Percentiles rank a stretch among this genome's conserved stretches.
These are phyloP conservation scores for Globisporangium orthogonon DNA, from an alignment of 352 stramenopile species.

Conservation along the genomic window DNA sequence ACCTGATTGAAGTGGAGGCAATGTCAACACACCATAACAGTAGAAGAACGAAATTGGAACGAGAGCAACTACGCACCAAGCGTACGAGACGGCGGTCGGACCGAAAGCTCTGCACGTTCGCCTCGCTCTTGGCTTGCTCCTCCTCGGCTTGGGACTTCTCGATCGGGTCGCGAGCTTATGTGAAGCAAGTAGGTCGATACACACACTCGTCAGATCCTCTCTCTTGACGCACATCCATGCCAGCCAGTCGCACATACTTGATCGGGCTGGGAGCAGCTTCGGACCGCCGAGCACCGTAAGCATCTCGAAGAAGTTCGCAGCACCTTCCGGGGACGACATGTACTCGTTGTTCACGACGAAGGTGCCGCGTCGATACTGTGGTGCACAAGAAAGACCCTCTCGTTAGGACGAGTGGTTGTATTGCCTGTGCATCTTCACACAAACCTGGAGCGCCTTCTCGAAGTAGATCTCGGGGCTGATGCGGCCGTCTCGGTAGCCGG, in stretches of 20 bases:
- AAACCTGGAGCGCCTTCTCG: constrained; percentile 48
- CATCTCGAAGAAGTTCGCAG: constrained; percentile 57
- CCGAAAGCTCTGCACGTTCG: constrained; percentile 76
- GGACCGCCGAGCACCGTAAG: constrained; percentile 44
- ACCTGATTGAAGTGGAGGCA: constrained; percentile 21
- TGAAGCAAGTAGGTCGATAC: too few relatives aligned
- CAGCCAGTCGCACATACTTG: constrained; percentile 15
- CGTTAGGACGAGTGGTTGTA: not conserved
- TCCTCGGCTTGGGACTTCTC: constrained; percentile 51
- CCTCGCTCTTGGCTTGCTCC: constrained; percentile 52
- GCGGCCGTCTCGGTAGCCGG: constrained; percentile 86
- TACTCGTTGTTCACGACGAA: constrained; percentile 51
- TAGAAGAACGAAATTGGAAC: too few relatives aligned
- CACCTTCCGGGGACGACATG: constrained; percentile 24
- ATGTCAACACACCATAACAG: too few relatives aligned
- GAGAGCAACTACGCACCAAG: constrained; percentile 26
- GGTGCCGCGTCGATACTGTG: constrained; percentile 35
- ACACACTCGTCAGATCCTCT: not conserved
- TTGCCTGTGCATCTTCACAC: not conserved
- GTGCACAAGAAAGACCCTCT: not conserved
- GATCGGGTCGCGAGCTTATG: constrained; percentile 26
- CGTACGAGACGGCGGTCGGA: constrained; percentile 71
- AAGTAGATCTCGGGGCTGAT: constrained; percentile 64
- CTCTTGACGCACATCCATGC: constrained; percentile 1
- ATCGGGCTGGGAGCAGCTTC: constrained; percentile 49